These are phyloP conservation scores for Trypanosoma brucei DNA, from an alignment of 208 protist species.

Conservation along the genomic window DNA sequence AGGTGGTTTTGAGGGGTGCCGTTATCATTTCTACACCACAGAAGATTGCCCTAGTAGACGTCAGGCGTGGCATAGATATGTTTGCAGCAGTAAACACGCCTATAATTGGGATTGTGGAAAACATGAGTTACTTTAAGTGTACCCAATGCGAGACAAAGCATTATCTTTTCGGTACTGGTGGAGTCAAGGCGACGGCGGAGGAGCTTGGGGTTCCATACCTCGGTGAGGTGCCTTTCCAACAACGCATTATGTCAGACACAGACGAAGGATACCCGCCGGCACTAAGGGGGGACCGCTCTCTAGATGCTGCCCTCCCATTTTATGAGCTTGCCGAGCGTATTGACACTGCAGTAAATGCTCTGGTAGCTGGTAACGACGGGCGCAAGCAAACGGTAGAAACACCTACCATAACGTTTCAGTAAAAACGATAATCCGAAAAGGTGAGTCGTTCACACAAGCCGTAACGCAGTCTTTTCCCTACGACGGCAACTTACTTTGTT, in stretches of 20 bases:
- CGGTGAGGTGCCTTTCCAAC: conserved; percentile 90
- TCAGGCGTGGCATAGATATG: conserved; percentile 91
- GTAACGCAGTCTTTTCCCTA: not conserved
- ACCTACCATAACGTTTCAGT: conserved; percentile 43
- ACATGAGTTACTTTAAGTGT: conserved; percentile 98
- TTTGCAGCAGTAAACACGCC: conserved; percentile 94
- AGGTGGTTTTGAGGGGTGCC: conserved; percentile 87
- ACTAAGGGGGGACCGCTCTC: conserved; percentile 61
- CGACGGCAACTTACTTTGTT: too few species aligned
- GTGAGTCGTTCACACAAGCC: not conserved
- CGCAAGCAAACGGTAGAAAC: not conserved
- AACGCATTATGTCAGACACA: conserved; percentile 85
- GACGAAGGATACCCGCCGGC: conserved; percentile 91
- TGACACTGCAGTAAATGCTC: conserved; percentile 21
- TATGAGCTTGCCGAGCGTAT: conserved; percentile 70
- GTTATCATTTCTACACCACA: conserved; percentile 96
- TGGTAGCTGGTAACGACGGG: conserved; percentile 7
- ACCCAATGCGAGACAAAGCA: conserved; percentile 78
- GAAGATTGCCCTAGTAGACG: conserved; percentile 92
- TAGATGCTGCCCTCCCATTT: conserved; percentile 76
- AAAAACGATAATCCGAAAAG: not conserved
- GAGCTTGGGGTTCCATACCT: conserved; percentile 89
- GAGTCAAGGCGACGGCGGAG: conserved; percentile 77
- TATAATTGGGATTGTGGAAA: conserved; percentile 95
- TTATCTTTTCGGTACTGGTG: conserved; percentile 92